Percentiles rank a stretch among this genome's conserved stretches.
Evolutionary conservation across 768 basidiomycete species (phyloP).

Genomic region (Lactarius indigo): DNA sequence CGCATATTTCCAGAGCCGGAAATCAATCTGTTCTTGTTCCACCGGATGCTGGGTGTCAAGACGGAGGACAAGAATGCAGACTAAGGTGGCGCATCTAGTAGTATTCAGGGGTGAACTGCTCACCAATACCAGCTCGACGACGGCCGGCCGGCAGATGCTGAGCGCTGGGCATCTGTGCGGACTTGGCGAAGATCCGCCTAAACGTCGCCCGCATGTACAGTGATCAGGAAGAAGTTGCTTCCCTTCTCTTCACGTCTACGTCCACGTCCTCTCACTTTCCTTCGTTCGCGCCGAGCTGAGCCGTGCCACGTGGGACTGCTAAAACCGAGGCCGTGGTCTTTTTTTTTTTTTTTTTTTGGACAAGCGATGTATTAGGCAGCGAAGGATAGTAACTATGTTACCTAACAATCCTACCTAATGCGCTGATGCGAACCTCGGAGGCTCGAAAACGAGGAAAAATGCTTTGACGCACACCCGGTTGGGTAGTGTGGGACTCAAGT

Average conservation of each 20-base stretch:
- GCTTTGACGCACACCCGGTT: too few relatives aligned
- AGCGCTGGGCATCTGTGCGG: slow-evolving; percentile 89
- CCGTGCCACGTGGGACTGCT: background rate
- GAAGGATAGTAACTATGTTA: too few relatives aligned
- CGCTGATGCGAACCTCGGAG: too few relatives aligned
- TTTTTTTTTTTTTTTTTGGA: too few relatives aligned
- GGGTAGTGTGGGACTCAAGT: background rate
- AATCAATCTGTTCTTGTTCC: slow-evolving; percentile 90
- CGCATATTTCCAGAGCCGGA: slow-evolving; percentile 83
- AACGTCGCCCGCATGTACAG: slow-evolving; percentile 93
- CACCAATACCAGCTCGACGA: slow-evolving; percentile 97
- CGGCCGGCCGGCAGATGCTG: slow-evolving; percentile 91
- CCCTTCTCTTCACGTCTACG: too few relatives aligned
- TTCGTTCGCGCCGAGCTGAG: too few relatives aligned
- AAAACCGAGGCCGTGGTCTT: too few relatives aligned
- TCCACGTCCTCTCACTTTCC: too few relatives aligned
- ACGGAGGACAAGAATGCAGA: slow-evolving; percentile 99
- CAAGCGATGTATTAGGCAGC: too few relatives aligned
- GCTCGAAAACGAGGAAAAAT: too few relatives aligned
- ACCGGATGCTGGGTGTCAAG: slow-evolving; percentile 94
- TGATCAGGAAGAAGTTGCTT: slow-evolving; percentile 80
- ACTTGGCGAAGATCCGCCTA: slow-evolving; percentile 89
- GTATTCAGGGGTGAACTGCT: slow-evolving; percentile 89
- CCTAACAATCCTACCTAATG: too few relatives aligned
- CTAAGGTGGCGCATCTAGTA: slow-evolving; percentile 89